Percentiles rank a stretch among this genome's conserved stretches.
Evolutionary conservation across 495 filamentous ascomycete species (phyloP).

Genomic region (Hamigera avellanea): DNA sequence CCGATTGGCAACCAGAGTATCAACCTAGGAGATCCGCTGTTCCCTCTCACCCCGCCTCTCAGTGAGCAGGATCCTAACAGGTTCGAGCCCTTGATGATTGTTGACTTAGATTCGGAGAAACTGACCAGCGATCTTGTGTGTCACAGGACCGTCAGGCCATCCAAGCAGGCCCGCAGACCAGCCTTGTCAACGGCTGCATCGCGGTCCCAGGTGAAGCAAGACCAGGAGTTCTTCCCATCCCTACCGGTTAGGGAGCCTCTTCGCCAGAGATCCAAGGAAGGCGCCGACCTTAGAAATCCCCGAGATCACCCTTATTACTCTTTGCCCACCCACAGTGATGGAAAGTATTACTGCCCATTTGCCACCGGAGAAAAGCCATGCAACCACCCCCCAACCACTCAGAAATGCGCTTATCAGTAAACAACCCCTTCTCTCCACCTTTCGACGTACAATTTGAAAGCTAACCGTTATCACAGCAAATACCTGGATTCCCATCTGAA

Average conservation of each 20-base stretch:
- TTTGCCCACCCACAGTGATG: constrained; percentile 54
- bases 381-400: constrained; percentile 75
- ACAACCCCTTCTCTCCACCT: constrained; percentile 15
- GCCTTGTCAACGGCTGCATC: constrained; percentile 20
- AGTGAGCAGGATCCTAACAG: constrained; percentile 36
- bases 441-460: not conserved
- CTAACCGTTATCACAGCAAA: constrained; percentile 47
- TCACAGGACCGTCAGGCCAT: constrained; percentile 27
- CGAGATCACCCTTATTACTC: constrained; percentile 72
- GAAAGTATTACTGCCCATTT: constrained; percentile 84
- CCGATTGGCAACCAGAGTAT: constrained; percentile 26
- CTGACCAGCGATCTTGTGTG: not conserved
- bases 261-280: constrained; percentile 37
- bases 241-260: constrained; percentile 26
- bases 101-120: not conserved
- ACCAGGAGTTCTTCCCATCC: constrained; percentile 27
- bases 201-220: constrained; percentile 24
- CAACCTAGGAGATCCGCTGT: constrained; percentile 31
- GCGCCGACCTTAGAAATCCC: constrained; percentile 45
- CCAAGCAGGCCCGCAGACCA: constrained; percentile 26
- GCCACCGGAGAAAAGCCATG: constrained; percentile 57
- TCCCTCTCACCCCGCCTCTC: constrained; percentile 27
- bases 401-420: constrained; percentile 98
- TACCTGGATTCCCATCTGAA: constrained; percentile 90
- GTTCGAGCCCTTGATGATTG: constrained; percentile 14